Evolutionary conservation across 2,329 filamentous ascomycete genomes (phyloP).

Genomic region (Sporothrix variecibatus): DNA sequence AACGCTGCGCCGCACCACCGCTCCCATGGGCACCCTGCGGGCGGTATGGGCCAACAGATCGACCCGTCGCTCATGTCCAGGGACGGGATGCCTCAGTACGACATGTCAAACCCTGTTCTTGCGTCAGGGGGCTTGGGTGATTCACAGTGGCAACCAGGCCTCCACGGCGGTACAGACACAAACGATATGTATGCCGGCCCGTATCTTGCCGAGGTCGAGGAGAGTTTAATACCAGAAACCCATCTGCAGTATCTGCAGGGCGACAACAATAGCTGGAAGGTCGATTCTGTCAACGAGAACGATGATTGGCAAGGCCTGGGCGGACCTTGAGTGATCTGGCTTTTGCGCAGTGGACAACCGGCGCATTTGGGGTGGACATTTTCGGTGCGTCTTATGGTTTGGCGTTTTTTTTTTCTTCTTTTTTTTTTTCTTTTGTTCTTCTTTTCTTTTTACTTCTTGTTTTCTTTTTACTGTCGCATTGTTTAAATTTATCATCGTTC

Average conservation of each 20-base stretch:
- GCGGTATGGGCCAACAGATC: slow-evolving; percentile 34
- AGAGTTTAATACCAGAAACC: slow-evolving; percentile 33
- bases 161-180: slow-evolving; percentile 21
- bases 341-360: background rate
- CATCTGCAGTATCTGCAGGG: slow-evolving; percentile 32
- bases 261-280: slow-evolving; percentile 36
- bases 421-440: background rate
- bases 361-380: background rate
- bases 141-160: slow-evolving; percentile 25
- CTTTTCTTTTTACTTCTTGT: no score
- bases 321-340: background rate
- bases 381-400: background rate
- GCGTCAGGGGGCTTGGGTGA: slow-evolving; percentile 1
- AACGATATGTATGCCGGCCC: slow-evolving; percentile 31
- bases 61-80: slow-evolving; percentile 35
- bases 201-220: slow-evolving; percentile 35
- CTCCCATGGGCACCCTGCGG: slow-evolving; percentile 9
- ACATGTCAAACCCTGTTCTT: slow-evolving; percentile 32
- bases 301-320: slow-evolving; percentile 33
- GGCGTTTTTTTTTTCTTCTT: background rate
- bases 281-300: slow-evolving; percentile 32
- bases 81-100: slow-evolving; percentile 30
- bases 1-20: slow-evolving; percentile 1
- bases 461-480: no score
- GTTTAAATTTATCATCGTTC: no score